phyloP scores from a whole-genome alignment of 106 monocot species.

The Dioscorea alata region DNA sequence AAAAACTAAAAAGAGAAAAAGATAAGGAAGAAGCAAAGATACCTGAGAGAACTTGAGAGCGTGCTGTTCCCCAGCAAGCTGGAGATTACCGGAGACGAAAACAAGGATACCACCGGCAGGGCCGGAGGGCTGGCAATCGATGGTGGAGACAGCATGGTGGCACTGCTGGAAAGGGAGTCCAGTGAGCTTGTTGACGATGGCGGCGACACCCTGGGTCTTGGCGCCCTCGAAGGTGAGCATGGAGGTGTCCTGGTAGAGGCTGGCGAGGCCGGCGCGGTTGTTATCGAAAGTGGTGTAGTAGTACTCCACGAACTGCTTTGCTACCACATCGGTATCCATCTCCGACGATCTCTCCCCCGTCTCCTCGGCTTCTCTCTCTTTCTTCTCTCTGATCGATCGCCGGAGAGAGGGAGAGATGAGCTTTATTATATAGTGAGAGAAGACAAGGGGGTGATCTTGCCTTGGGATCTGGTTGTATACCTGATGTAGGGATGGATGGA shows the following conservation, averaged over 20 bases:
- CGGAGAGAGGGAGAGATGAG: no score
- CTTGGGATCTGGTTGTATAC: no score
- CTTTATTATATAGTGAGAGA: no score
- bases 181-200: constrained; percentile 47
- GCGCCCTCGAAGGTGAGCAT: constrained; percentile 66
- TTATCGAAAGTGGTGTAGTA: constrained; percentile 39
- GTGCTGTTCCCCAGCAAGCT: constrained; percentile 45
- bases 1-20: neutral
- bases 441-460: no score
- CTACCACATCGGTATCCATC: constrained; percentile 56
- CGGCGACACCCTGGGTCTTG: constrained; percentile 41
- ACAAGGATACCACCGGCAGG: constrained; percentile 43
- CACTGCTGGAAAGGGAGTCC: constrained; percentile 68
- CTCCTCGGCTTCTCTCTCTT: neutral
- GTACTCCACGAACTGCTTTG: constrained; percentile 37
- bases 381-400: neutral
- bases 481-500: no score
- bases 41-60: constrained; percentile 62
- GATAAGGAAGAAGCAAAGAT: neutral
- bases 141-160: constrained; percentile 48
- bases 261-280: constrained; percentile 37
- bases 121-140: constrained; percentile 51
- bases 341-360: neutral
- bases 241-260: constrained; percentile 55
- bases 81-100: constrained; percentile 39